These are phyloP conservation scores for Skeletonema costatum DNA, from an alignment of 108 stramenopile species.

Conservation along the genomic window DNA sequence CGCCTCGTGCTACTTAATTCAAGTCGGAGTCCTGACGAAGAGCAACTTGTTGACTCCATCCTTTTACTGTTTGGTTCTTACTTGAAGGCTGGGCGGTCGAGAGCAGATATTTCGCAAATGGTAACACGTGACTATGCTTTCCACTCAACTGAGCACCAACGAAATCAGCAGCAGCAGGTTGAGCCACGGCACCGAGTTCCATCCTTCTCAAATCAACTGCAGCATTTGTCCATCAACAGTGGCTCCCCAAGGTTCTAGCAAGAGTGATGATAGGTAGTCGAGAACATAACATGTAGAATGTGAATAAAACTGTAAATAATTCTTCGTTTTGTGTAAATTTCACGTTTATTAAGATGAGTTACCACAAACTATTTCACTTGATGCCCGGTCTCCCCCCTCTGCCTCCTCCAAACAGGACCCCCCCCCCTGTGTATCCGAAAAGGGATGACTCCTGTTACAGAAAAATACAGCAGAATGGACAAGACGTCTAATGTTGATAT, in stretches of 20 bases:
- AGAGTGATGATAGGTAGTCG: neutral
- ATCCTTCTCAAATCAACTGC: neutral
- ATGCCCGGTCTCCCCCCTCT: too few relatives aligned
- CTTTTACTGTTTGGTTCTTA: conserved; percentile 64
- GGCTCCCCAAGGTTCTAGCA: neutral
- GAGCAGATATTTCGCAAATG: conserved; percentile 63
- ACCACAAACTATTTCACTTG: too few relatives aligned
- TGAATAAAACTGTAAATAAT: too few relatives aligned
- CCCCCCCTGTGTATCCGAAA: too few relatives aligned
- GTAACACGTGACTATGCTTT: conserved; percentile 74
- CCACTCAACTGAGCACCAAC: neutral
- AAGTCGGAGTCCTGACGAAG: conserved; percentile 53
- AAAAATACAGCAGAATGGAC: too few relatives aligned
- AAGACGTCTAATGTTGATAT: too few relatives aligned
- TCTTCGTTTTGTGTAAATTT: too few relatives aligned
- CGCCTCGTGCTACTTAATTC: conserved; percentile 59
- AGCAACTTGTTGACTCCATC: conserved; percentile 51
- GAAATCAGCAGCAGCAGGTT: neutral
- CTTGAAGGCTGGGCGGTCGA: conserved; percentile 38
- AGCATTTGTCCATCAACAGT: neutral
- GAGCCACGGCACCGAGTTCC: neutral
- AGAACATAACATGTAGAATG: too few relatives aligned
- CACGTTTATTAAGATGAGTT: too few relatives aligned
- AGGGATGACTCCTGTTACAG: too few relatives aligned
- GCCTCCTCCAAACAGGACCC: too few relatives aligned